These are phyloP conservation scores for Camillea tinctor DNA, from an alignment of 2,329 filamentous ascomycete genomes.

Conservation along the genomic window DNA sequence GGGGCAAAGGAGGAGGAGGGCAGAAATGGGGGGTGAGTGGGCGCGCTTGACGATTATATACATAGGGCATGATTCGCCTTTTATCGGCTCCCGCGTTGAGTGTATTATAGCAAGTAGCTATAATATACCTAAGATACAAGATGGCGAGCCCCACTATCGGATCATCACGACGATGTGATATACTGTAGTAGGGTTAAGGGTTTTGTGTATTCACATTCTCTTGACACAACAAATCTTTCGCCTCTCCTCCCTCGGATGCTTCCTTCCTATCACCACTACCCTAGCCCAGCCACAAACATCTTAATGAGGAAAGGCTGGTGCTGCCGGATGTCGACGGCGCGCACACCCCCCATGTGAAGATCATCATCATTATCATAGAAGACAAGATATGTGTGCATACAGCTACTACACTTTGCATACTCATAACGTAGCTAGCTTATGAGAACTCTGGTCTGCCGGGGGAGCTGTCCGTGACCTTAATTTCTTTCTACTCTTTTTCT, in stretches of 20 bases:
- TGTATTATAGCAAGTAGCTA: background rate
- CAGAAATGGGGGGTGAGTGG: no score
- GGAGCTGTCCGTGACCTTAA: background rate
- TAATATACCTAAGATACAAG: slow-evolving; percentile 2
- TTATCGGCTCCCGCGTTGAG: no score
- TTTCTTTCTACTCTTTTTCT: background rate
- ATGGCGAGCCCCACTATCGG: slow-evolving; percentile 12
- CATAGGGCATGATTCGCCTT: no score
- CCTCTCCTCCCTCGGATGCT: slow-evolving; percentile 1
- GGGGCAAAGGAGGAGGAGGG: no score
- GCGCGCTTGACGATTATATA: no score
- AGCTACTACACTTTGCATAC: background rate
- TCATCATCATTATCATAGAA: background rate
- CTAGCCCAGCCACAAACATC: background rate
- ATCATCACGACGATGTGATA: slow-evolving; percentile 13
- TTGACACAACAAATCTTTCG: slow-evolving; percentile 8
- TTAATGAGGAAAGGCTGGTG: background rate
- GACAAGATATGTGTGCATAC: background rate
- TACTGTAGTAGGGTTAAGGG: slow-evolving; percentile 14
- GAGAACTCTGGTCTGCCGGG: background rate
- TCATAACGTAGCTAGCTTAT: background rate
- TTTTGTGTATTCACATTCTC: slow-evolving; percentile 5
- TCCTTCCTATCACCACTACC: background rate
- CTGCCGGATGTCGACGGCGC: background rate
- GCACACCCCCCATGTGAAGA: background rate